Conservation (phyloP, 2,329 filamentous ascomycete genomes). For the Mycosphaerella sp. region DNA sequence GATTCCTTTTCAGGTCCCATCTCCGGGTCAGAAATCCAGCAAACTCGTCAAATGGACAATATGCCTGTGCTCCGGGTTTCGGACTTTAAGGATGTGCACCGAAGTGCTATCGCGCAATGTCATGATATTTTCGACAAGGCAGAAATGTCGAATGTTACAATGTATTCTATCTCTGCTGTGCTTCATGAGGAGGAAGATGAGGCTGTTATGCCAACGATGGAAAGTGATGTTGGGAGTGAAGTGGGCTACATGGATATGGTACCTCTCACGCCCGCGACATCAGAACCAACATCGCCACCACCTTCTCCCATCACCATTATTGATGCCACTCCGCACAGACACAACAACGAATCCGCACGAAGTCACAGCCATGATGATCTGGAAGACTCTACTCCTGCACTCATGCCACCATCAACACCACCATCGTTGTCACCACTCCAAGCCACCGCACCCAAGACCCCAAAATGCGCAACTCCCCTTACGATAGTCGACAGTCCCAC, state of each 20-base stretch:
- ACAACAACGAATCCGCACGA: not conserved
- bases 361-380: too few relatives aligned
- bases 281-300: not conserved
- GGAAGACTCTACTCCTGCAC: too few relatives aligned
- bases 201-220: not conserved
- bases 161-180: not conserved
- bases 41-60: not conserved
- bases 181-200: not conserved
- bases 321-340: not conserved
- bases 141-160: not conserved
- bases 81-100: not conserved
- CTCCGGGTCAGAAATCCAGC: not conserved
- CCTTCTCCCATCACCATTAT: not conserved
- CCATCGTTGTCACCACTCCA: too few relatives aligned
- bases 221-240: not conserved
- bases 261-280: not conserved
- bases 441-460: too few relatives aligned
- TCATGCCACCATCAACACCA: too few relatives aligned
- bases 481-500: too few relatives aligned
- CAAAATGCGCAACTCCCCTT: too few relatives aligned
- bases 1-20: too few relatives aligned
- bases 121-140: not conserved
- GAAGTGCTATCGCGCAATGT: not conserved
- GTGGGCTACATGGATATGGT: not conserved
- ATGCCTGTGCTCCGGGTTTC: not conserved